Percentiles rank a stretch among this genome's conserved stretches.
phyloP scores from a whole-genome alignment of 176 grass and related monocot species.

The Themeda triandra region DNA sequence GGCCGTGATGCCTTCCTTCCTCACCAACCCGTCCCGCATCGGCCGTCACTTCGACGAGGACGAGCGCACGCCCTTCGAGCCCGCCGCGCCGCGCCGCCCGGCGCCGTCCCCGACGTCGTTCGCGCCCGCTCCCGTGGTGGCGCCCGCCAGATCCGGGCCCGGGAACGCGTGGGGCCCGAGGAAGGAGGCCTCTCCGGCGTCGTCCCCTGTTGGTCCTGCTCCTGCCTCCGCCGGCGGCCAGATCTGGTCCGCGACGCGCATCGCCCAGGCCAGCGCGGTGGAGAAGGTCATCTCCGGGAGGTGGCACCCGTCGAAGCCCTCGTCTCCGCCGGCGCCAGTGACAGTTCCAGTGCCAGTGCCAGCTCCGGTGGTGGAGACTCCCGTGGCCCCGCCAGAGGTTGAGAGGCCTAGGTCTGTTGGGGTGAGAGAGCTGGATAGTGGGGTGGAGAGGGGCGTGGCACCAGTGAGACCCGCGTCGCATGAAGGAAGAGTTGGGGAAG shows the following conservation, averaged over 20 bases:
- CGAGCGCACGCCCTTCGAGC: constrained; percentile 93
- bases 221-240: constrained; percentile 19
- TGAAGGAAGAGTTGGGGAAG: constrained; percentile 59
- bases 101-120: constrained; percentile 29
- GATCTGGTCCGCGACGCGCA: constrained; percentile 78
- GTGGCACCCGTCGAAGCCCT: constrained; percentile 63
- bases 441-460: constrained; percentile 35
- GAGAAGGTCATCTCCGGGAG: constrained; percentile 97
- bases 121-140: not conserved
- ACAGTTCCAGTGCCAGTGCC: not conserved
- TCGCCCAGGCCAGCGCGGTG: constrained; percentile 92
- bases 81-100: constrained; percentile 31
- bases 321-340: constrained; percentile 30
- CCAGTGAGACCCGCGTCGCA: constrained; percentile 54
- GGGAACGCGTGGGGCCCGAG: constrained; percentile 68
- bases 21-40: constrained; percentile 48
- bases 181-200: constrained; percentile 44
- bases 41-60: constrained; percentile 98
- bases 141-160: constrained; percentile 46
- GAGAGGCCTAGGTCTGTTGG: constrained; percentile 57
- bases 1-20: constrained; percentile 44
- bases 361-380: constrained; percentile 31
- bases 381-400: constrained; percentile 24
- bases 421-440: constrained; percentile 45
- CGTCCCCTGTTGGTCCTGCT: constrained; percentile 20